A percentile compares a stretch with the other conserved stretches of the same genome.
phyloP scores from a whole-genome alignment of 768 basidiomycete species.

The Collybia nuda region DNA sequence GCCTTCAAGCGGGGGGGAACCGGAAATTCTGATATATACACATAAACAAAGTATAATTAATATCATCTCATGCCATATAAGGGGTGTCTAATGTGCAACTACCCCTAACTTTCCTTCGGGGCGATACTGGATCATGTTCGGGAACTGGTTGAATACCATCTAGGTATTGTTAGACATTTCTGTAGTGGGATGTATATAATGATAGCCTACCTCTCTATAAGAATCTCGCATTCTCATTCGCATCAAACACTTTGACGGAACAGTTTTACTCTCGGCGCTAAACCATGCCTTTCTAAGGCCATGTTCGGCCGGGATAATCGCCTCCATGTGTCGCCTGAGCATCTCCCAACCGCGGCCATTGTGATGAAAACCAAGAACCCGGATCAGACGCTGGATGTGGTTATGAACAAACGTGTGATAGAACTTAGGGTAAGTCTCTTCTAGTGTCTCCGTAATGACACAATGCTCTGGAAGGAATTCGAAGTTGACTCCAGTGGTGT shows the following conservation, averaged over 20 bases:
- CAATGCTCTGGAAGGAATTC: slow-evolving; percentile 54
- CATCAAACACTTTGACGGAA: slow-evolving; percentile 57
- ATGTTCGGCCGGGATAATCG: slow-evolving; percentile 43
- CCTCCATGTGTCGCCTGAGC: slow-evolving; percentile 43
- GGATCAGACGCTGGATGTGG: slow-evolving; percentile 56
- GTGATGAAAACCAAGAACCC: slow-evolving; percentile 50
- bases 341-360: slow-evolving; percentile 53
- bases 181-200: background rate
- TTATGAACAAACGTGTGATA: slow-evolving; percentile 63
- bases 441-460: slow-evolving; percentile 43
- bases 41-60: too few relatives aligned
- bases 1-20: too few relatives aligned
- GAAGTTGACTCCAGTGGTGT: slow-evolving; percentile 50
- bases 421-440: slow-evolving; percentile 55
- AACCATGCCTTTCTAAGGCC: slow-evolving; percentile 49
- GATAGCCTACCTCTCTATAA: slow-evolving; percentile 50
- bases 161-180: slow-evolving; percentile 16
- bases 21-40: background rate
- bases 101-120: slow-evolving; percentile 14
- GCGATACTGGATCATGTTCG: slow-evolving; percentile 54
- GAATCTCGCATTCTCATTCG: slow-evolving; percentile 57
- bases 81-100: background rate
- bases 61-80: too few relatives aligned
- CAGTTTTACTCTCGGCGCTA: slow-evolving; percentile 32
- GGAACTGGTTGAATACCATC: slow-evolving; percentile 53